These are phyloP conservation scores for Phytophthora pisi DNA, from an alignment of 352 stramenopile species.

Conservation along the genomic window DNA sequence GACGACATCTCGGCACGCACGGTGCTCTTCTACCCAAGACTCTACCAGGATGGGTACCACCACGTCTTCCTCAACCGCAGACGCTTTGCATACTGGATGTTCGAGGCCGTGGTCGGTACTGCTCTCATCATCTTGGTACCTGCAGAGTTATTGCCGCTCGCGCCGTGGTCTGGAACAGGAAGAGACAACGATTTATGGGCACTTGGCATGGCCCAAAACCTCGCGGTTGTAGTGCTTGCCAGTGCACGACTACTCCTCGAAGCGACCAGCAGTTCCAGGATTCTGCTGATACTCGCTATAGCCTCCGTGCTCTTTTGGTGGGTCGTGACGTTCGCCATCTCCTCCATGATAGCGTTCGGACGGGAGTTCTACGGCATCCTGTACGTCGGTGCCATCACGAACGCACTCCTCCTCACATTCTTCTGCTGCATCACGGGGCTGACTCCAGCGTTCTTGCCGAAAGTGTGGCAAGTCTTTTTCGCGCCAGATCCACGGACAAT, in stretches of 20 bases:
- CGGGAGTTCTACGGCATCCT: slow-evolving; percentile 71
- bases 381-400: slow-evolving; percentile 45
- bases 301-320: slow-evolving; percentile 57
- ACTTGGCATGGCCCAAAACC: slow-evolving; percentile 70
- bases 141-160: slow-evolving; percentile 45
- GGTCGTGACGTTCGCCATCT: slow-evolving; percentile 53
- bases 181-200: slow-evolving; percentile 76
- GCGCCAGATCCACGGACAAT: slow-evolving; percentile 50
- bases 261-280: slow-evolving; percentile 35
- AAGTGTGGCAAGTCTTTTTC: slow-evolving; percentile 44
- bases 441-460: slow-evolving; percentile 35
- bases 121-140: slow-evolving; percentile 57
- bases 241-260: slow-evolving; percentile 60
- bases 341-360: slow-evolving; percentile 55
- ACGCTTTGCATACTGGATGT: slow-evolving; percentile 64
- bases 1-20: slow-evolving; percentile 58
- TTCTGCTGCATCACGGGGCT: slow-evolving; percentile 45
- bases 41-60: slow-evolving; percentile 60
- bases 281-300: slow-evolving; percentile 38
- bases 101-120: slow-evolving; percentile 56
- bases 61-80: slow-evolving; percentile 58
- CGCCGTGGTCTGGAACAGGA: slow-evolving; percentile 47
- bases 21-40: slow-evolving; percentile 47
- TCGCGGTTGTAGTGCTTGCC: slow-evolving; percentile 61
- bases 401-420: slow-evolving; percentile 40